Evolutionary conservation across 495 filamentous ascomycete species (phyloP), one percentile per base, ranked within the genome.

Genomic region (Jackrogersella minutella): DNA sequence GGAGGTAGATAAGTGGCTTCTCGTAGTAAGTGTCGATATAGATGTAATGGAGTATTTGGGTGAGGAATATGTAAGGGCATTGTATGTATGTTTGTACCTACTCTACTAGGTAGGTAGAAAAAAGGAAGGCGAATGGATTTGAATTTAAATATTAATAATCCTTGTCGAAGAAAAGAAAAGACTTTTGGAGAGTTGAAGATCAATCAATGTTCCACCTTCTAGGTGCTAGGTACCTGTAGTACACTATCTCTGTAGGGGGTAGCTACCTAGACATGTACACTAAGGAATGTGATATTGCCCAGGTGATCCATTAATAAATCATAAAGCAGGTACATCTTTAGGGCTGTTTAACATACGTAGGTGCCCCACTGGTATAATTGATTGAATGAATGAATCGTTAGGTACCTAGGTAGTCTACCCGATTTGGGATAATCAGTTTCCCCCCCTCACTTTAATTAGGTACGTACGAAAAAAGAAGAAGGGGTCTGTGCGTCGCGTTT

Each of bases 1-100:
- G 87, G 59, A 10, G 93, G 93, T 21, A 99, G 87, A 73, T 97
- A 96, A 58, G 89, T 87, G 21, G 87, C 85, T 81, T 97, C 90
- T 64, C 94, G 91, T 44, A 97, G 87, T 5, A 96, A 82, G 33
- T 88, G 86, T 30, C 95, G 88, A 66, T 90, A 87, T 28, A 95
- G 77, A 72, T 90, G 86, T 26, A 85, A 79, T 1, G 86, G 79
- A 65, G 83, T 82, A 55, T 69, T 73, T 16, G 71, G 73, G 43
- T 70, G 66, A 22, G 72, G 66, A 52, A 74, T 74, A 41, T 73
- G 72, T 46, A 70, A 37, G 41, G 69, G 63, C 72, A 74, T 71
- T 10, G 36, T 21, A 8, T 3, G 3, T 3, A 3, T 30, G 26
- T 3, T 7, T 30, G 7, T 30, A 30, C n/a, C n/a, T n/a, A n/a